These are phyloP conservation scores for Macroventuria anomochaeta DNA, from an alignment of 2,329 filamentous ascomycete species.

Conservation along the genomic window DNA sequence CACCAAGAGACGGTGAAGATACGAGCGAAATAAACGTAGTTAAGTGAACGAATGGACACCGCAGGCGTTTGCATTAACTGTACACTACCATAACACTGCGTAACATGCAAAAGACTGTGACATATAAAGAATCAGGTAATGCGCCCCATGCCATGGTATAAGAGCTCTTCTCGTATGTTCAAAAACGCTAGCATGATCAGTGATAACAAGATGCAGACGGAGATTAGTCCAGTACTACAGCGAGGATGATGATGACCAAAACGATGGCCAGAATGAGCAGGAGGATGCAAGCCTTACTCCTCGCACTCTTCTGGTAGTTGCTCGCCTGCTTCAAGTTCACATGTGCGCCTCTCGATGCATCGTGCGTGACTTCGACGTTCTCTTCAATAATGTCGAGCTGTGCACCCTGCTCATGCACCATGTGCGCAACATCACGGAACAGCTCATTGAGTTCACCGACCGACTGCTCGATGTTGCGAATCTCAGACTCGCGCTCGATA, in stretches of 20 bases:
- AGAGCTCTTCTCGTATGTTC: slow-evolving; percentile 10
- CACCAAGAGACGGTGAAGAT: neutral
- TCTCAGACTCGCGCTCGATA: slow-evolving; percentile 94
- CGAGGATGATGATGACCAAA: slow-evolving; percentile 85
- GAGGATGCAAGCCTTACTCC: slow-evolving; percentile 93
- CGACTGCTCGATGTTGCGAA: slow-evolving; percentile 95
- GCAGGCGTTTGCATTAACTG: slow-evolving; percentile 9
- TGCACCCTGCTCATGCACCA: slow-evolving; percentile 92
- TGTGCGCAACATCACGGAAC: slow-evolving; percentile 97
- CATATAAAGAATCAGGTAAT: neutral
- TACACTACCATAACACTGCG: slow-evolving; percentile 3
- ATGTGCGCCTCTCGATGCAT: slow-evolving; percentile 85
- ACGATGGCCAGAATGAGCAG: slow-evolving; percentile 88
- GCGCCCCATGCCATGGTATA: slow-evolving; percentile 27
- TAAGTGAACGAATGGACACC: neutral
- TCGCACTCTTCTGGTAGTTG: slow-evolving; percentile 91
- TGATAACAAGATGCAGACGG: slow-evolving; percentile 5
- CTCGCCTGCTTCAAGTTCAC: slow-evolving; percentile 83
- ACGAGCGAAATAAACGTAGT: neutral
- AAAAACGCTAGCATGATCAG: slow-evolving; percentile 16
- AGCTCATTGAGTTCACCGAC: slow-evolving; percentile 95
- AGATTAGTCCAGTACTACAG: slow-evolving; percentile 75
- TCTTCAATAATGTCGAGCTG: slow-evolving; percentile 85
- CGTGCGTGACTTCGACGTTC: slow-evolving; percentile 83
- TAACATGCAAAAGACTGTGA: neutral